Conservation (phyloP, 1,284 basidiomycete genomes). For the Fomitopsis palustris region DNA sequence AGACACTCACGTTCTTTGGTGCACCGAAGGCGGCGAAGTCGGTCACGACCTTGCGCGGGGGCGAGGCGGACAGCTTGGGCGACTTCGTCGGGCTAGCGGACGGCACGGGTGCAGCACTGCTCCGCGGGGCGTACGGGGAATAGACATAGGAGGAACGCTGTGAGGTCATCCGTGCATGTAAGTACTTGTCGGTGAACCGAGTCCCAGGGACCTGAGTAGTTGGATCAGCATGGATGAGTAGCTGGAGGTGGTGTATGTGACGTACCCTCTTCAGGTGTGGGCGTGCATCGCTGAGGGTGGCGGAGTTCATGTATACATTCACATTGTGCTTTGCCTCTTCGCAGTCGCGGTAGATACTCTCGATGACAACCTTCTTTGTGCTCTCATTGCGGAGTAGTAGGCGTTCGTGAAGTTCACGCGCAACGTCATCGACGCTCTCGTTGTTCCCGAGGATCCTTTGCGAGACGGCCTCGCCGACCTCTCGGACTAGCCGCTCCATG, state of each 20-base stretch:
- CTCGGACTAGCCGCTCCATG: constrained; percentile 94
- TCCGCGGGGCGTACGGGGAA: constrained; percentile 44
- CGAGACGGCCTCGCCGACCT: constrained; percentile 92
- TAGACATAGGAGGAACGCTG: constrained; percentile 49
- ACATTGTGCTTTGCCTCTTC: constrained; percentile 91
- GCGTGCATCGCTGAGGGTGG: constrained; percentile 72
- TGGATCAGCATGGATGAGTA: constrained; percentile 2
- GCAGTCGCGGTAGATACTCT: constrained; percentile 92
- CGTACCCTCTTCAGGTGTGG: constrained; percentile 79
- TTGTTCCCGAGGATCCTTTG: constrained; percentile 87
- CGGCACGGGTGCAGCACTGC: constrained; percentile 30
- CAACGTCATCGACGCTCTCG: constrained; percentile 95
- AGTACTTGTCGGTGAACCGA: constrained; percentile 92
- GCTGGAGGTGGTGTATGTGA: constrained; percentile 1
- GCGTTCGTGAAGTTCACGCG: constrained; percentile 88
- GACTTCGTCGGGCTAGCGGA: constrained; percentile 33
- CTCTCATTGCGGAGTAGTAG: constrained; percentile 91
- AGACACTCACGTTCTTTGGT: constrained; percentile 67
- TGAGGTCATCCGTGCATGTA: constrained; percentile 65
- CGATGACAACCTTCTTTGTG: constrained; percentile 95
- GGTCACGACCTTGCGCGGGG: constrained; percentile 81
- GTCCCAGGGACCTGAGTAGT: constrained; percentile 76
- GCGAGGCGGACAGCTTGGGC: constrained; percentile 43
- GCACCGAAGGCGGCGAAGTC: constrained; percentile 92
- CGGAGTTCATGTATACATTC: constrained; percentile 77